Percentiles rank a stretch among this genome's conserved stretches.
phyloP scores from a whole-genome alignment of 306 rosid species.

The Lathyrus oleraceus region DNA sequence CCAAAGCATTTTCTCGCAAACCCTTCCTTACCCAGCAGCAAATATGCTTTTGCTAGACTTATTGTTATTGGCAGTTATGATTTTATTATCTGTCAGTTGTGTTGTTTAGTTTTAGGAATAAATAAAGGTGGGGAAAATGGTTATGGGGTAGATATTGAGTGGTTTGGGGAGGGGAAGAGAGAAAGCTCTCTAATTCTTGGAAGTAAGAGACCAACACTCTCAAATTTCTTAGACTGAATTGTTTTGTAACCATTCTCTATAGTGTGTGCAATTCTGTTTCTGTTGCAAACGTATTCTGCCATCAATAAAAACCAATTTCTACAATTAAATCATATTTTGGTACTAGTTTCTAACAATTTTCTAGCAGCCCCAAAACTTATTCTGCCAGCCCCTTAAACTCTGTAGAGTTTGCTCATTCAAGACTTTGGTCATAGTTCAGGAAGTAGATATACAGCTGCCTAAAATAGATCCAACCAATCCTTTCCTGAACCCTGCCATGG shows the following conservation, averaged over 20 bases:
- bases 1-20: background rate
- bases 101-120: no score
- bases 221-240: background rate
- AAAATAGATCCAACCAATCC: background rate
- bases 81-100: no score
- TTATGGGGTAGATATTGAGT: background rate
- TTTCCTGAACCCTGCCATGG: background rate
- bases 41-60: background rate
- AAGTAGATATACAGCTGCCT: background rate
- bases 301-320: no score
- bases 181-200: no score
- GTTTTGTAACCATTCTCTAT: background rate
- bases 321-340: no score
- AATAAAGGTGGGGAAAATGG: no score
- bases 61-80: no score
- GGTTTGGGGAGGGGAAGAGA: no score
- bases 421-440: background rate
- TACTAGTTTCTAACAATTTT: background rate
- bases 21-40: background rate
- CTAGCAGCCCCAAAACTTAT: background rate
- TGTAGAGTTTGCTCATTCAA: background rate
- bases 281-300: no score
- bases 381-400: background rate
- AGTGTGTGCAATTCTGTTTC: no score
- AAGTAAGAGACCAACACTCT: background rate